Conservation (phyloP, 106 monocot genomes). For the Dendrobium chrysotoxum region DNA sequence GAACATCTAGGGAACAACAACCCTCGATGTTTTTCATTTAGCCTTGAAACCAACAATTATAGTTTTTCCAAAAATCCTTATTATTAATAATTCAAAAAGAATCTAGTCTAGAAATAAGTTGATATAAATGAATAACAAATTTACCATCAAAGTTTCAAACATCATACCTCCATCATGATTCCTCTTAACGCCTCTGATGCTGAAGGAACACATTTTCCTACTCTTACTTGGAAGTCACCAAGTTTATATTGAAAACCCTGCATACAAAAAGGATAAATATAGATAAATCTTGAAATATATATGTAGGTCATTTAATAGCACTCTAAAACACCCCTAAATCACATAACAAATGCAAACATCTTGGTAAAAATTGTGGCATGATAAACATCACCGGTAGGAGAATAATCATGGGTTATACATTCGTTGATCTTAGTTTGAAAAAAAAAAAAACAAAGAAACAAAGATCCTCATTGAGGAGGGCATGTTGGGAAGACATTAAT, state of each 20-base stretch:
- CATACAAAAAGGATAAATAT: not conserved
- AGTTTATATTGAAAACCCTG: conserved; percentile 89
- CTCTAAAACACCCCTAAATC: not conserved
- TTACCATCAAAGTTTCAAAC: not conserved
- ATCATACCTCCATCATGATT: conserved; percentile 94
- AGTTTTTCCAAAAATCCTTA: too few relatives aligned
- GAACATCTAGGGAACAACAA: too few relatives aligned
- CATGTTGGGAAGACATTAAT: not conserved
- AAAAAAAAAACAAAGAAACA: not conserved
- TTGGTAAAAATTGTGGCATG: not conserved
- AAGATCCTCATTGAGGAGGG: not conserved
- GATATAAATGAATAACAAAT: not conserved
- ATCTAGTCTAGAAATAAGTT: not conserved
- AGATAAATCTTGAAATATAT: not conserved
- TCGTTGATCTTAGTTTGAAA: not conserved
- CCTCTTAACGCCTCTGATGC: conserved; percentile 70
- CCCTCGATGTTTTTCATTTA: too few relatives aligned
- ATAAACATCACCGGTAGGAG: not conserved
- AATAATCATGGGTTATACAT: not conserved
- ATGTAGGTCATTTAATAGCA: not conserved
- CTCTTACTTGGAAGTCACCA: conserved; percentile 79
- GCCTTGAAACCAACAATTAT: too few relatives aligned
- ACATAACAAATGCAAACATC: not conserved
- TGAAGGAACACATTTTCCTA: conserved; percentile 75
- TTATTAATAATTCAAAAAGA: too few relatives aligned